phyloP scores from a whole-genome alignment of 139 green algal genomes.

The Zygnema circumcarinatum region DNA sequence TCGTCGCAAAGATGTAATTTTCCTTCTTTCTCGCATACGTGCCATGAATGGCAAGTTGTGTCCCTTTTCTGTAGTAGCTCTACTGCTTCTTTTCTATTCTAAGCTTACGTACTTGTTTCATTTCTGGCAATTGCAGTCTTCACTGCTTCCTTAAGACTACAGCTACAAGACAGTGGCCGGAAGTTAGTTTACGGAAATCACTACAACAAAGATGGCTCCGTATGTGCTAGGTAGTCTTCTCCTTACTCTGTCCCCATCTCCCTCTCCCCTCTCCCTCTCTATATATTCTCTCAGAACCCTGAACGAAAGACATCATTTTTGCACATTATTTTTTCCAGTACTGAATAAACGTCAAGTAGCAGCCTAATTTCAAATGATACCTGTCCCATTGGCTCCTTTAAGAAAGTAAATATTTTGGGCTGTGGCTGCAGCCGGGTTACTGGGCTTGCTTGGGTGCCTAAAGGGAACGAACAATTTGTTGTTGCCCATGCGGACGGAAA shows the following conservation, averaged over 20 bases:
- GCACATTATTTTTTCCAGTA: too few relatives aligned
- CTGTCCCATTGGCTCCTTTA: too few relatives aligned
- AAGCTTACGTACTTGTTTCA: too few relatives aligned
- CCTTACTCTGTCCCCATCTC: neutral
- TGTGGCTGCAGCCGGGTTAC: slow-evolving; percentile 45
- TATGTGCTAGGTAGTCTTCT: slow-evolving; percentile 11
- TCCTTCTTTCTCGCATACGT: too few relatives aligned
- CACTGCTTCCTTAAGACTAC: slow-evolving; percentile 20
- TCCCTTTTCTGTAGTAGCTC: too few relatives aligned
- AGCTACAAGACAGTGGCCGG: slow-evolving; percentile 32
- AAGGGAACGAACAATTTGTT: slow-evolving; percentile 39
- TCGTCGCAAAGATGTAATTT: too few relatives aligned
- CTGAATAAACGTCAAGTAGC: too few relatives aligned
- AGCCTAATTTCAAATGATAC: too few relatives aligned
- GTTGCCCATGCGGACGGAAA: slow-evolving; percentile 51
- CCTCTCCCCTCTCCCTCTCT: neutral
- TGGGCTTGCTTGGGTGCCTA: slow-evolving; percentile 49
- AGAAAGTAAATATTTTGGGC: too few relatives aligned
- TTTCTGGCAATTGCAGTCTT: slow-evolving; percentile 61
- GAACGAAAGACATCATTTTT: too few relatives aligned
- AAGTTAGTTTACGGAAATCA: slow-evolving; percentile 23
- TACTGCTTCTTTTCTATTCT: too few relatives aligned
- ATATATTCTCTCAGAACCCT: neutral
- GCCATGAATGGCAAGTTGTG: too few relatives aligned
- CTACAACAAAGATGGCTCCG: slow-evolving; percentile 44